phyloP scores from a whole-genome alignment of 2,329 filamentous ascomycete genomes.

The Pseudopyricularia cyperi region DNA sequence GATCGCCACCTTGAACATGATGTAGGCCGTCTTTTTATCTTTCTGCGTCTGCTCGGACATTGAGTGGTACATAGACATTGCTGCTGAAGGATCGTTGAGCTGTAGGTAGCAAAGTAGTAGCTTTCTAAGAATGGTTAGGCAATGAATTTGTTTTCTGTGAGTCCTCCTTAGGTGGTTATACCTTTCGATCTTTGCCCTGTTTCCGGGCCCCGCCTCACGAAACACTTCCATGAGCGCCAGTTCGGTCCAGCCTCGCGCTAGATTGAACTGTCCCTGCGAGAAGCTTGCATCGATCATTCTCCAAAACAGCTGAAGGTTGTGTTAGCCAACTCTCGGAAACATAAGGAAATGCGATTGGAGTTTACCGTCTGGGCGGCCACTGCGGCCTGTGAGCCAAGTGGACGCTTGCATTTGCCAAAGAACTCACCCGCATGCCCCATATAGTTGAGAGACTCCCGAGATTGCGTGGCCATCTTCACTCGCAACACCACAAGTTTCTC shows the following conservation, averaged over 20 bases:
- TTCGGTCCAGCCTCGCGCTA: constrained; percentile 57
- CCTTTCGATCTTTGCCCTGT: constrained; percentile 57
- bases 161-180: constrained; percentile 15
- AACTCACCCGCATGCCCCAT: constrained; percentile 20
- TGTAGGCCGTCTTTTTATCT: constrained; percentile 55
- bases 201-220: constrained; percentile 47
- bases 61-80: constrained; percentile 38
- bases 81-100: constrained; percentile 38
- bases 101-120: constrained; percentile 57
- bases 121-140: constrained; percentile 42
- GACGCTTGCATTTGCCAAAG: constrained; percentile 25
- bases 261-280: constrained; percentile 33
- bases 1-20: constrained; percentile 64
- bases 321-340: background rate
- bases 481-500: constrained; percentile 57
- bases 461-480: constrained; percentile 49
- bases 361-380: constrained; percentile 53
- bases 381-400: constrained; percentile 46
- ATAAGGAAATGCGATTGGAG: constrained; percentile 10
- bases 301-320: constrained; percentile 58
- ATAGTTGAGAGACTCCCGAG: constrained; percentile 19
- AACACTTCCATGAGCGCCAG: constrained; percentile 58
- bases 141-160: constrained; percentile 59
- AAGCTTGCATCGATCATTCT: constrained; percentile 55
- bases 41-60: constrained; percentile 46